These are phyloP conservation scores for Tuber brumale DNA, from an alignment of 495 filamentous ascomycete species.

Conservation along the genomic window DNA sequence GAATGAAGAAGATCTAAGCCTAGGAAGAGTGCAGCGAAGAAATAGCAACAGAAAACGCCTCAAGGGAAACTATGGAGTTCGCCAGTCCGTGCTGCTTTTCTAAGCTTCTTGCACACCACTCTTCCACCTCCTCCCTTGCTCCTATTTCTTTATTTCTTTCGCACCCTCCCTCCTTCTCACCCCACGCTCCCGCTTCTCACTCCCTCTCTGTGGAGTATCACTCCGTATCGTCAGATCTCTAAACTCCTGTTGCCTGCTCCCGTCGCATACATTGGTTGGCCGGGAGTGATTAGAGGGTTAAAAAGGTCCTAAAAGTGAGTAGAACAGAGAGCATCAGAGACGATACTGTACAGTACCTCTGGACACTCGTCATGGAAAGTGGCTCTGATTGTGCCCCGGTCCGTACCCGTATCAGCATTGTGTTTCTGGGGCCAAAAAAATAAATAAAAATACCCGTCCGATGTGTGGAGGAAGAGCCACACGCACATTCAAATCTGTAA, in stretches of 20 bases:
- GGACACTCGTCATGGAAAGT: constrained; percentile 23
- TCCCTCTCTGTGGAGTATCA: constrained; percentile 22
- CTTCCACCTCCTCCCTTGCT: not conserved
- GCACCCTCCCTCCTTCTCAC: constrained; percentile 3
- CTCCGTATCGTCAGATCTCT: not conserved
- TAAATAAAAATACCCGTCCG: constrained; percentile 32
- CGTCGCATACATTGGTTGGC: not conserved
- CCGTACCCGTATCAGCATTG: constrained; percentile 25
- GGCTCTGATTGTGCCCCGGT: constrained; percentile 27
- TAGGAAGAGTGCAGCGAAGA: constrained; percentile 20
- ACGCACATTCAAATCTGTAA: constrained; percentile 26
- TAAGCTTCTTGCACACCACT: constrained; percentile 15
- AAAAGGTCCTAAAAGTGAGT: constrained; percentile 23
- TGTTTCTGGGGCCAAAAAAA: constrained; percentile 26
- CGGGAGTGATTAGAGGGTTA: constrained; percentile 17
- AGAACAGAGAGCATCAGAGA: not conserved
- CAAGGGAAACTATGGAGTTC: constrained; percentile 28
- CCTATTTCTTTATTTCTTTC: not conserved
- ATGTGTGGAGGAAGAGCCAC: constrained; percentile 26
- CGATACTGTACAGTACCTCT: not conserved
- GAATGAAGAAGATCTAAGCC: constrained; percentile 27
- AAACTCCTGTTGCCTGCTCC: not conserved
- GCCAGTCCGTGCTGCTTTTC: constrained; percentile 23
- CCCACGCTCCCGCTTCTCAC: constrained; percentile 29
- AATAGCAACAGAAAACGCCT: constrained; percentile 34